These are phyloP conservation scores for Tillandsia leiboldiana DNA, from an alignment of 176 grass and related monocot genomes.

Conservation along the genomic window DNA sequence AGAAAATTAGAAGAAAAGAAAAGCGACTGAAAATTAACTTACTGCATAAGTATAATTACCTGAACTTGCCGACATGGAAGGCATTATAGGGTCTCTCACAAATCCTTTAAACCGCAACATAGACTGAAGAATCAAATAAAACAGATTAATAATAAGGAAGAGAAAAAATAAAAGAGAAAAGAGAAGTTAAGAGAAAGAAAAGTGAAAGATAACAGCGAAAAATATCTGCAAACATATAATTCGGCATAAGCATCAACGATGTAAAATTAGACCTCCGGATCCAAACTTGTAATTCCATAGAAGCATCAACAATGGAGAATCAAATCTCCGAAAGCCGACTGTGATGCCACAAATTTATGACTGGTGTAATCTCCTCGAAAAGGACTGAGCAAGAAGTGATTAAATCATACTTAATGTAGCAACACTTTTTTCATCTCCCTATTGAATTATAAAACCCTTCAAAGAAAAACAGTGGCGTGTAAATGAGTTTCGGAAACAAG, in stretches of 20 bases:
- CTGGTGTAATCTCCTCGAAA: too few species aligned
- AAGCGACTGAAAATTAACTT: slow-evolving; percentile 13
- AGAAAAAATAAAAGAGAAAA: slow-evolving; percentile 8
- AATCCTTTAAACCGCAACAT: slow-evolving; percentile 30
- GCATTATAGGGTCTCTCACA: slow-evolving; percentile 34
- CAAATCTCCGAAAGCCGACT: too few species aligned
- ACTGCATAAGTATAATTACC: slow-evolving; percentile 28
- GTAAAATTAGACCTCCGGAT: too few species aligned
- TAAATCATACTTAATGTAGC: too few species aligned
- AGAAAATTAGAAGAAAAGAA: slow-evolving; percentile 21
- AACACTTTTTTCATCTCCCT: too few species aligned
- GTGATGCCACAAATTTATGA: too few species aligned
- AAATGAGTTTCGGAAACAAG: too few species aligned
- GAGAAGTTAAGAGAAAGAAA: not conserved
- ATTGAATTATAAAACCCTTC: too few species aligned
- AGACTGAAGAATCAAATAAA: slow-evolving; percentile 22
- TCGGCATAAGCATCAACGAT: not conserved
- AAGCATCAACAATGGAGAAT: too few species aligned
- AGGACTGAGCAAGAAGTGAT: too few species aligned
- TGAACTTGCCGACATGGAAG: slow-evolving; percentile 49
- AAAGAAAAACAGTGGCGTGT: too few species aligned
- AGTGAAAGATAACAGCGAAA: not conserved
- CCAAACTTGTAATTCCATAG: too few species aligned
- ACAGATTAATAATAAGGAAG: not conserved
- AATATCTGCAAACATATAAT: not conserved